These are phyloP conservation scores for Backusella macrospora DNA, from an alignment of 192 early-diverging fungal species.

Conservation along the genomic window DNA sequence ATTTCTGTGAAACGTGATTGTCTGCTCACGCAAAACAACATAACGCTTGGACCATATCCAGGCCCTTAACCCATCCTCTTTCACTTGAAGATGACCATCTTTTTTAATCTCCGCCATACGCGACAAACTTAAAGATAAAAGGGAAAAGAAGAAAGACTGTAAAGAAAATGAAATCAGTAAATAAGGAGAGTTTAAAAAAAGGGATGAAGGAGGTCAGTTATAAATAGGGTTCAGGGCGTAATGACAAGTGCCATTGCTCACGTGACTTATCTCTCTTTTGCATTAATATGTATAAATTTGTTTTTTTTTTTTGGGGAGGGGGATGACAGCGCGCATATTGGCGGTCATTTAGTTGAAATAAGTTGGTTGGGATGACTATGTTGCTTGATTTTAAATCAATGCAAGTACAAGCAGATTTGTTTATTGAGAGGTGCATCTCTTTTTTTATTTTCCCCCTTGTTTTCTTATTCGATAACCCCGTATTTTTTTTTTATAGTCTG, in stretches of 20 bases:
- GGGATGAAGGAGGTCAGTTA: conserved; percentile 4
- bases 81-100: conserved; percentile 82
- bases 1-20: conserved; percentile 91
- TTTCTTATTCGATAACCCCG: conserved; percentile 15
- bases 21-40: conserved; percentile 85
- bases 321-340: conserved; percentile 16
- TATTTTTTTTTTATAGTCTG: neutral
- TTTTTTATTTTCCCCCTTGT: conserved; percentile 20
- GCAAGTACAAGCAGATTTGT: conserved; percentile 15
- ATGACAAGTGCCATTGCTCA: neutral
- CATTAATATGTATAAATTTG: conserved; percentile 18
- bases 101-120: conserved; percentile 60
- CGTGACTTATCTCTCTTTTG: conserved; percentile 5
- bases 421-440: conserved; percentile 3
- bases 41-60: conserved; percentile 98
- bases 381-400: conserved; percentile 14
- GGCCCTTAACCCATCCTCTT: conserved; percentile 87
- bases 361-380: neutral
- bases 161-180: conserved; percentile 22
- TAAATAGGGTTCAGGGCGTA: neutral
- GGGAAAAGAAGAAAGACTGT: conserved; percentile 22
- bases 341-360: conserved; percentile 4
- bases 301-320: conserved; percentile 3
- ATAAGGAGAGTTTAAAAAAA: conserved; percentile 13
- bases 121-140: conserved; percentile 11